phyloP scores from a whole-genome alignment of 306 rosid species.

The Dryas drummondii region DNA sequence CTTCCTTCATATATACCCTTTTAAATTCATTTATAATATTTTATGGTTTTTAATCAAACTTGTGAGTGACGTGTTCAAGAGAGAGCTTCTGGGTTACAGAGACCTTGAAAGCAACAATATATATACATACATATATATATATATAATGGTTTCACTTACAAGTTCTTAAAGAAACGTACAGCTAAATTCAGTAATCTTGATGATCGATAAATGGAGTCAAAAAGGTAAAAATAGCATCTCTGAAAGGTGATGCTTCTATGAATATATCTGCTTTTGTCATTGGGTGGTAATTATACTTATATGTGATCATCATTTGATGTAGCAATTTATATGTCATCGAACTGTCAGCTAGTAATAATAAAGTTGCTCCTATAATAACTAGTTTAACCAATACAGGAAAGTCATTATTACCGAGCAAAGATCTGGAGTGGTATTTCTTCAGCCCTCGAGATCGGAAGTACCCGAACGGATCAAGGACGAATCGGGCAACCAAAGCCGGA shows the following conservation, averaged over 20 bases:
- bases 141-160: background rate
- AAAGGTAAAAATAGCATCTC: too few relatives aligned
- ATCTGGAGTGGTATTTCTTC: conserved; percentile 94
- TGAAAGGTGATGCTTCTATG: too few relatives aligned
- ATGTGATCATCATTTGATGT: too few relatives aligned
- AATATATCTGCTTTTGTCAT: too few relatives aligned
- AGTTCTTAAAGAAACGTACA: too few relatives aligned
- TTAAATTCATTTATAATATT: background rate
- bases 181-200: too few relatives aligned
- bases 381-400: conserved; percentile 47
- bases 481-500: conserved; percentile 86
- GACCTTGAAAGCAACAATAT: background rate
- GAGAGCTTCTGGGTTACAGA: background rate
- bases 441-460: conserved; percentile 89
- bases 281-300: too few relatives aligned
- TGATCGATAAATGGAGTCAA: too few relatives aligned
- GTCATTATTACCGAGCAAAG: conserved; percentile 87
- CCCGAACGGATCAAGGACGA: conserved; percentile 94
- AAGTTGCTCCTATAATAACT: background rate
- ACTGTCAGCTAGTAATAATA: too few relatives aligned
- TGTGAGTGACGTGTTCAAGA: conserved; percentile 5
- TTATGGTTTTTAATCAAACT: background rate
- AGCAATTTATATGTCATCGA: background rate
- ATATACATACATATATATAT: background rate
- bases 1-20: background rate